Evolutionary conservation across 2,329 filamentous ascomycete genomes (phyloP).

Genomic region (Aspergillus unguis): DNA sequence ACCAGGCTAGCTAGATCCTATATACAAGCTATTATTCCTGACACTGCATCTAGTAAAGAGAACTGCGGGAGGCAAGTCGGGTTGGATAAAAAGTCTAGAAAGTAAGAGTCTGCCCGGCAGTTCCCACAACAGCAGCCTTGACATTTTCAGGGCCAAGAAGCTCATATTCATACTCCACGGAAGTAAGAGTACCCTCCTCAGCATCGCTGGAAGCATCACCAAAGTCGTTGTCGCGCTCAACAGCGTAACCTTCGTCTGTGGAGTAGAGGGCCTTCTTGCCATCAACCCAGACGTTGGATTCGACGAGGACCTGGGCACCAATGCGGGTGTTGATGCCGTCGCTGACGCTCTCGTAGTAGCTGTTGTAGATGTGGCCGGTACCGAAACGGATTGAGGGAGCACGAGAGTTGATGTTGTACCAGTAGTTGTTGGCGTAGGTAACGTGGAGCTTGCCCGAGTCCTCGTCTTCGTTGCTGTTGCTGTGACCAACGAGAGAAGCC

Average conservation of each 20-base stretch:
- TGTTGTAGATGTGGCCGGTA: constrained; percentile 61
- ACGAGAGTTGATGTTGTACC: constrained; percentile 62
- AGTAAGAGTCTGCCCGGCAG: constrained; percentile 34
- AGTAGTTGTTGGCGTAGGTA: constrained; percentile 67
- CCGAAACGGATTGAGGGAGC: constrained; percentile 64
- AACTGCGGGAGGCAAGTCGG: neutral
- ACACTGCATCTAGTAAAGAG: neutral
- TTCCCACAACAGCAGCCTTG: constrained; percentile 42
- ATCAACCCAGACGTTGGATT: constrained; percentile 53
- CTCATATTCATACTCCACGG: constrained; percentile 54
- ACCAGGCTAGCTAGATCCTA: no score
- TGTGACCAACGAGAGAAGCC: constrained; percentile 58
- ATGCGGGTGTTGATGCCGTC: constrained; percentile 57
- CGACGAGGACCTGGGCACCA: constrained; percentile 56
- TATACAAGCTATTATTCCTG: no score
- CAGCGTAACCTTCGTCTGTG: constrained; percentile 45
- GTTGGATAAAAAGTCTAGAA: constrained; percentile 21
- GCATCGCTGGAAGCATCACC: constrained; percentile 50
- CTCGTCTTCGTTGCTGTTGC: constrained; percentile 55
- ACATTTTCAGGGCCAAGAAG: constrained; percentile 51
- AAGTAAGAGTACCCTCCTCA: constrained; percentile 49
- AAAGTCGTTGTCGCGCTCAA: constrained; percentile 47
- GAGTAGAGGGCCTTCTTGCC: constrained; percentile 48
- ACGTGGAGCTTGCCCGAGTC: constrained; percentile 62
- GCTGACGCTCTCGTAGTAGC: constrained; percentile 44